These are phyloP conservation scores for Fusarium sp. DNA, from an alignment of 2,329 filamentous ascomycete species.

Conservation along the genomic window DNA sequence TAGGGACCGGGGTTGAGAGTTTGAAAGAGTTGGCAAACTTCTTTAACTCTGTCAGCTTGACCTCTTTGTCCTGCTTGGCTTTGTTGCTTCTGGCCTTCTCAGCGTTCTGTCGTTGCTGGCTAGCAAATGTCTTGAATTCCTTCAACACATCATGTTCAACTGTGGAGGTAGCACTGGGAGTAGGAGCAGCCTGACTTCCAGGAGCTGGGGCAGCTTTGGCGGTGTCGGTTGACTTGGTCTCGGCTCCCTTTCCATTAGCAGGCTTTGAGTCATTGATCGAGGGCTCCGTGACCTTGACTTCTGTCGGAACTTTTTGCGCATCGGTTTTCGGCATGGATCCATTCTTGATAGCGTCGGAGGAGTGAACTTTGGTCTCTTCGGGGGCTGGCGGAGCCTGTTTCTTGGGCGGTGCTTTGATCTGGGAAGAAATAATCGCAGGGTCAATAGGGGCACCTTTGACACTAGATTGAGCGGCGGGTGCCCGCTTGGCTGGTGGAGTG, in stretches of 20 bases:
- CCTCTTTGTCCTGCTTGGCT: constrained; percentile 80
- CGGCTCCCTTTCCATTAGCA: constrained; percentile 45
- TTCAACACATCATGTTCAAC: constrained; percentile 70
- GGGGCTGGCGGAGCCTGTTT: constrained; percentile 42
- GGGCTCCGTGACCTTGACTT: constrained; percentile 43
- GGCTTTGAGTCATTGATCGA: constrained; percentile 44
- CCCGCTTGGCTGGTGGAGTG: constrained; percentile 86
- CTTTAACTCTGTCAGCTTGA: constrained; percentile 92
- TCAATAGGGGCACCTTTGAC: constrained; percentile 82
- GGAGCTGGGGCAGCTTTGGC: constrained; percentile 46
- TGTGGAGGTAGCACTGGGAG: constrained; percentile 65
- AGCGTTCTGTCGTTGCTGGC: constrained; percentile 62
- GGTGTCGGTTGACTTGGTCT: constrained; percentile 43
- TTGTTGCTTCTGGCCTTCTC: constrained; percentile 67
- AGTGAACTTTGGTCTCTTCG: constrained; percentile 41
- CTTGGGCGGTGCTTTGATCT: constrained; percentile 65
- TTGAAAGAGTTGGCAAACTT: constrained; percentile 97
- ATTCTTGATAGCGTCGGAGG: constrained; percentile 44
- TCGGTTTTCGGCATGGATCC: constrained; percentile 43
- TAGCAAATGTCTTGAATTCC: constrained; percentile 72
- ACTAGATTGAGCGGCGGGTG: constrained; percentile 77
- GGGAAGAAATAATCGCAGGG: constrained; percentile 90
- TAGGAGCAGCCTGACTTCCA: constrained; percentile 53
- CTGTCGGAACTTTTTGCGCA: constrained; percentile 33
- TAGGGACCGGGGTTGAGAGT: constrained; percentile 89